phyloP scores from a whole-genome alignment of 2,329 filamentous ascomycete genomes.

The Bertia moriformis region DNA sequence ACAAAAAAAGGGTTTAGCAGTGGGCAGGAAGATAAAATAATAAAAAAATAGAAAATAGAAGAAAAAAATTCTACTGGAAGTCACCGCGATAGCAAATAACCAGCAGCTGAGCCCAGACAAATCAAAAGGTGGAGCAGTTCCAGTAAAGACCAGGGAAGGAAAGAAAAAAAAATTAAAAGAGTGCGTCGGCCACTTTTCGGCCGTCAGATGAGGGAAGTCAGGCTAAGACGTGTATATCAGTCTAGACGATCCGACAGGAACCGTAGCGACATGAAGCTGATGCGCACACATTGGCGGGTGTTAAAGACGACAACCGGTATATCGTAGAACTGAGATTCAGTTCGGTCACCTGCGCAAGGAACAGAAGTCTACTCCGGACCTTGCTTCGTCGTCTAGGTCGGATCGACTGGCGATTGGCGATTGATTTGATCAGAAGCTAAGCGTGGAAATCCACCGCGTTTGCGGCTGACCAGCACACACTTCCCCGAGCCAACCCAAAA shows the following conservation, averaged over 20 bases:
- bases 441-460: slow-evolving; percentile 10
- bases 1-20: neutral
- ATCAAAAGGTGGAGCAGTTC: neutral
- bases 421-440: slow-evolving; percentile 7
- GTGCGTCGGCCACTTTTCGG: neutral
- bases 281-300: slow-evolving; percentile 14
- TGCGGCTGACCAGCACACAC: slow-evolving; percentile 10
- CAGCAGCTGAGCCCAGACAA: neutral
- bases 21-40: neutral
- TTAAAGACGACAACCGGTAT: too few relatives aligned
- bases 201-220: slow-evolving; percentile 2
- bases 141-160: neutral
- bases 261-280: slow-evolving; percentile 10
- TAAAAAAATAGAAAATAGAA: neutral
- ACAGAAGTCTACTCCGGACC: neutral
- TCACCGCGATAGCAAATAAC: neutral
- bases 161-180: too few relatives aligned
- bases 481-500: slow-evolving; percentile 9
- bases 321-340: too few relatives aligned
- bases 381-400: neutral
- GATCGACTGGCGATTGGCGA: neutral
- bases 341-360: too few relatives aligned
- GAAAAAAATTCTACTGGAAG: neutral
- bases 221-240: slow-evolving; percentile 11
- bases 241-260: slow-evolving; percentile 15